Base-by-base conservation (phyloP, 768 basidiomycete species). In the Lanmaoa pseudosensibilis region DNA sequence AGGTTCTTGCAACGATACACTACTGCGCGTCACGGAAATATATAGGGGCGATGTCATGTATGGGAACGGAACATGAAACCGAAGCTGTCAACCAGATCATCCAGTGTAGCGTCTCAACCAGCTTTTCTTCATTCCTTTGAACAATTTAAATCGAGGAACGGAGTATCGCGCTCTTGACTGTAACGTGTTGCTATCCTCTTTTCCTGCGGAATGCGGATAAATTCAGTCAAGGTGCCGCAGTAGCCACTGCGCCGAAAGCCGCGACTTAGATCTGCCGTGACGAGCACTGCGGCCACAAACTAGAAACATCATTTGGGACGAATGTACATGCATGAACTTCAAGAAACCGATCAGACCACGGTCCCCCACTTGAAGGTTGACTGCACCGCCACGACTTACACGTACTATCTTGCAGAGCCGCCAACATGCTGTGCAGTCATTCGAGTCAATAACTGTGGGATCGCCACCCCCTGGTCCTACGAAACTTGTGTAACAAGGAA, bases 21-120 rank as follows among this genome's bases (percentile, higher is more conserved):
- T 15, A 25, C 34, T 27, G 16, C 18, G 11, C 4, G 21, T 13
- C 38, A 18, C 5, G 5, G 5, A 21, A 23, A 40, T 23, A 30
- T 33, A 49, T 36, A 66, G 66, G 65, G 60, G 63, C n/a, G 18
- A 50, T 50, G 15, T 55, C 55, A 36, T 48, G 36, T 65, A 49
- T 58, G 53, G 65, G 25, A 61, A 48, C 16, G 37, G 25, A 25
- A 34, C 39, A 27, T 6, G 27, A 27, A 27, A 4, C 43, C 11
- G 49, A 55, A 63, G 43, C 39, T 34, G 61, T 46, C n/a, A 18
- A 36, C 21, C n/a, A n/a, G n/a, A 63, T 62, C 46, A 62, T 49
- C 60, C 41, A 23, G 45, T 41, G 16, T 41, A 19, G 45, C 18
- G n/a, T 23, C 16, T 56, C 36, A 16, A n/a, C 36, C 5, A 32